These are phyloP conservation scores for Grosmannia serpens DNA, from an alignment of 2,329 filamentous ascomycete genomes.

Conservation along the genomic window DNA sequence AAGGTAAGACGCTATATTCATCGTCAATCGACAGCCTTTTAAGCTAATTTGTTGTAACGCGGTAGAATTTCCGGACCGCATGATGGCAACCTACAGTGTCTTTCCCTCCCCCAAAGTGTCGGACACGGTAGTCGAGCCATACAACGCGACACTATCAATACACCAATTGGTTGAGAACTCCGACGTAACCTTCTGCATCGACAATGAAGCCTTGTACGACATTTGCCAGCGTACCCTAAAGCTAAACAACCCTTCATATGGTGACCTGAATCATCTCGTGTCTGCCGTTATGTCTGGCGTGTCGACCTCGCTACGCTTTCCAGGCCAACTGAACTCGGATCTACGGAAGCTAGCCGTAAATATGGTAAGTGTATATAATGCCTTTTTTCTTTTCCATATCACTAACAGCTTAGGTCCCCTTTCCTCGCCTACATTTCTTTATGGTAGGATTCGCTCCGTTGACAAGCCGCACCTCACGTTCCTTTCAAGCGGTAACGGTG, in stretches of 20 bases:
- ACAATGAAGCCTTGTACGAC: conserved; percentile 99
- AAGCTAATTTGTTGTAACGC: too few relatives aligned
- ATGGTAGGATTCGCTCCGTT: conserved; percentile 99
- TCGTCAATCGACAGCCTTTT: too few relatives aligned
- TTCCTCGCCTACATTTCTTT: conserved; percentile 99
- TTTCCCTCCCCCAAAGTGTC: conserved; percentile 98
- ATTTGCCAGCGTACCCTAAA: conserved; percentile 99
- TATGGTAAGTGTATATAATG: conserved; percentile 54
- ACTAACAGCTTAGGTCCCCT: conserved; percentile 39
- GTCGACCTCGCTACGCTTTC: conserved; percentile 97
- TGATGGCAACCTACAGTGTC: conserved; percentile 99
- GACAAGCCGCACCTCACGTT: conserved; percentile 73
- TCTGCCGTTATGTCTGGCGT: conserved; percentile 99
- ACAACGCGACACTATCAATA: conserved; percentile 97
- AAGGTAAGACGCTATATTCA: conserved; percentile 40
- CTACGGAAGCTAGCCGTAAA: conserved; percentile 99
- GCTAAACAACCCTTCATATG: conserved; percentile 96
- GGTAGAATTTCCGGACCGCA: conserved; percentile 85
- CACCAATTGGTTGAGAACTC: conserved; percentile 99
- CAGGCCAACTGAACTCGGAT: conserved; percentile 98
- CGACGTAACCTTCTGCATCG: conserved; percentile 99
- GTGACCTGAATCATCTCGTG: conserved; percentile 98
- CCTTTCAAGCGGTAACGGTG: conserved; percentile 95
- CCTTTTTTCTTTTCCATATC: too few relatives aligned
- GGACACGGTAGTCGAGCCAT: conserved; percentile 98